A percentile compares a stretch with the other conserved stretches of the same genome.
Evolutionary conservation across 805 yeast species (phyloP).

Genomic region (Barnettozyma botsteinii): DNA sequence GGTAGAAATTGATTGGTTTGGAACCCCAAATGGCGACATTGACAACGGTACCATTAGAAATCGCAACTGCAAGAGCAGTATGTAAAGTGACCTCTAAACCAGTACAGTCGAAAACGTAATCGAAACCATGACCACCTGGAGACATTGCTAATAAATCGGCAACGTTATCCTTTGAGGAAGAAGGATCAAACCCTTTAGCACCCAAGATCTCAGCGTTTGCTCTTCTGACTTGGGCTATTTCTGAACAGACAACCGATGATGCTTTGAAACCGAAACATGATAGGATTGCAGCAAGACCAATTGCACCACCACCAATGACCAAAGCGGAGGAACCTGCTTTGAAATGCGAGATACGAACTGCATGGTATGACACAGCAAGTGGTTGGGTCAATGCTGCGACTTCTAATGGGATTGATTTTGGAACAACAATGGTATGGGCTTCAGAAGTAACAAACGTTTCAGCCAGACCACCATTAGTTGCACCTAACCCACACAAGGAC

Average conservation of each 20-base stretch:
- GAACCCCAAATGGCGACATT: constrained; percentile 65
- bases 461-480: constrained; percentile 49
- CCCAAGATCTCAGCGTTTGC: constrained; percentile 42
- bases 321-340: constrained; percentile 40
- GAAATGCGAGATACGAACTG: constrained; percentile 37
- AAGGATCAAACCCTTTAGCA: constrained; percentile 47
- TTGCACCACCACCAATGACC: constrained; percentile 51
- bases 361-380: constrained; percentile 56
- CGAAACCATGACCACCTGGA: constrained; percentile 40
- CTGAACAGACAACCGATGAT: constrained; percentile 41
- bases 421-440: constrained; percentile 36
- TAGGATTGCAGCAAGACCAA: constrained; percentile 45
- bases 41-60: constrained; percentile 51
- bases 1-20: constrained; percentile 41
- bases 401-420: constrained; percentile 35
- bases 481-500: constrained; percentile 51
- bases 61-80: constrained; percentile 43
- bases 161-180: constrained; percentile 31
- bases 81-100: constrained; percentile 49
- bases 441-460: constrained; percentile 41
- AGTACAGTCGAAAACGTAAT: constrained; percentile 48
- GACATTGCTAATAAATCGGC: constrained; percentile 33
- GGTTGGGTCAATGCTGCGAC: constrained; percentile 55
- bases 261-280: constrained; percentile 44
- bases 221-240: constrained; percentile 44